Evolutionary conservation across 2,329 filamentous ascomycete species (phyloP), one percentile per base, ranked within the genome.

Genomic region (Cladophialophora carrionii): DNA sequence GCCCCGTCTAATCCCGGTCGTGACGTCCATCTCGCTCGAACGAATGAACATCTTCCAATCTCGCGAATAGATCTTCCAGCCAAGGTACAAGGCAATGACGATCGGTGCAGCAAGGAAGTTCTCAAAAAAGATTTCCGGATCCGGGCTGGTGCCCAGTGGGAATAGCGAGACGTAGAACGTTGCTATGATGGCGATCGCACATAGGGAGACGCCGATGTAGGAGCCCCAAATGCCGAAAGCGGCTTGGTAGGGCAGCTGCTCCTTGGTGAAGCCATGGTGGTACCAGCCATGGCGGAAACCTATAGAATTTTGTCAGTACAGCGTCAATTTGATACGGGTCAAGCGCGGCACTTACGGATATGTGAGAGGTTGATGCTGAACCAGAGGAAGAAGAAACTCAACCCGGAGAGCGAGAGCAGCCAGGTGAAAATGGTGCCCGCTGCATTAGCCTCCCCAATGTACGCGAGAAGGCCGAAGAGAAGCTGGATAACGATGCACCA

Each of bases 121-220:
- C 57, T 74, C 68, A 67, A 74, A 74, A 61, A 73, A 74, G 37
- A 67, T 68, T 22, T 20, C 62, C 24, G 68, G 63, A 61, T 71
- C 57, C 31, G 66, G 59, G 29, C 65, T 56, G 22, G 69, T 63
- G 26, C 81, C 85, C 57, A 95, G 83, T 3, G 93, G 93, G 74
- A 88, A 93, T 2, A 90, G 87, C 26, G 90, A 91, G 57, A 90
- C 88, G 90, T 92, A 97, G 80, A 96, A 95, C 75, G 96, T 92
- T 1, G 91, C 91, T 49, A 90, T 75, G 29, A 97, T 83, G 34
- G 96, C 87, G 41, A 94, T 78, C 22, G 83, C 64, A 78, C 96
- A 96, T 76, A 96, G 86, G 29, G 81, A 69, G 62, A 96, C 83
- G 43, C 93, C 93, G 29, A 95, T 66, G 82, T 88, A 97, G 2